phyloP scores from a whole-genome alignment of 345 rosid species.

The Aquilaria malaccensis region DNA sequence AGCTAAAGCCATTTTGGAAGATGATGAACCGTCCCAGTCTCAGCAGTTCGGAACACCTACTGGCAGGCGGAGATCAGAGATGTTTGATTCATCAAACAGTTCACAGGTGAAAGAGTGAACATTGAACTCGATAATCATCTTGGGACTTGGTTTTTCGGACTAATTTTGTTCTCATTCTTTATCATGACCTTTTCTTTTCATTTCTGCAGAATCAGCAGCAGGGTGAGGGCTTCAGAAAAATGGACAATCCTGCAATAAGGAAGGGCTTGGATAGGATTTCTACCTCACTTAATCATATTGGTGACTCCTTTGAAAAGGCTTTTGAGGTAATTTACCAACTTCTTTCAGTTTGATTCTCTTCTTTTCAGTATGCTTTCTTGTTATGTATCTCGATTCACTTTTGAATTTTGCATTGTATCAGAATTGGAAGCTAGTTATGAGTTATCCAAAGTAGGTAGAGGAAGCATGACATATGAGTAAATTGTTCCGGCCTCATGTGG shows the following conservation, averaged over 20 bases:
- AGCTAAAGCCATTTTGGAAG: constrained; percentile 87
- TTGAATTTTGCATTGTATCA: background rate
- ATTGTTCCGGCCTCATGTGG: background rate
- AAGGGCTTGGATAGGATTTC: constrained; percentile 70
- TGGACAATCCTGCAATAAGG: constrained; percentile 59
- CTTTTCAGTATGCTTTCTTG: background rate
- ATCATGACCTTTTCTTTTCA: background rate
- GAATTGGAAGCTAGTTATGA: background rate
- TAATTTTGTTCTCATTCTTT: background rate
- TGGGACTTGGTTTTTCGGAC: background rate
- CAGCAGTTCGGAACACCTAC: constrained; percentile 22
- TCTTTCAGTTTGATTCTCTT: background rate
- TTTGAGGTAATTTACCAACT: constrained; percentile 41
- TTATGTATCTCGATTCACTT: background rate
- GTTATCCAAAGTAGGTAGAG: background rate
- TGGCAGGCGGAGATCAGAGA: constrained; percentile 28
- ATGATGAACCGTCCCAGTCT: constrained; percentile 22
- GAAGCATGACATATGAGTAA: too few species aligned
- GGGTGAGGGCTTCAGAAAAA: constrained; percentile 39
- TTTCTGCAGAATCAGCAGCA: constrained; percentile 22
- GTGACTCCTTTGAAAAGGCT: constrained; percentile 85
- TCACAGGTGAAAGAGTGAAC: constrained; percentile 29
- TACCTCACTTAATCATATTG: constrained; percentile 75
- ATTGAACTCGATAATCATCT: background rate
- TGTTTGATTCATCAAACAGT: constrained; percentile 29